Base-by-base conservation (phyloP, 305 asterid species). In the Nicotiana rustica region DNA sequence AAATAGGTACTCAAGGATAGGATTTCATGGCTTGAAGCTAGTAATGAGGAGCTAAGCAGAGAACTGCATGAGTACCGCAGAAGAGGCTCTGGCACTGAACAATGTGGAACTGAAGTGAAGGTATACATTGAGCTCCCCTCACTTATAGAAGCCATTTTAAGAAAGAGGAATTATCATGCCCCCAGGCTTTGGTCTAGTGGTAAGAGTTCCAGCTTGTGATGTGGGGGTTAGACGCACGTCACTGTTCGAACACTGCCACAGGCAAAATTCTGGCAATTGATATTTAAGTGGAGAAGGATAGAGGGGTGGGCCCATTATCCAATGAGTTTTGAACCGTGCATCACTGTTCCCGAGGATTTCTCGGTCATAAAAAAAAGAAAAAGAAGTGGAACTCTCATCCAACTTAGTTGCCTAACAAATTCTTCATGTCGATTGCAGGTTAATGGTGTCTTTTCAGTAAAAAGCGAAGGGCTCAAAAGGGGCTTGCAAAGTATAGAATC, bases 401-500 rank as follows among this genome's bases (percentile, higher is more conserved):
- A 55, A 60, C 49, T 14, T 19, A 35, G 36, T 75, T 41, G 57
- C 79, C 17, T 67, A 29, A 36, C 85, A 70, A 82, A 78, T 83
- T 66, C 79, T 38, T 44, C 67, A 77, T 62, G 73, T 69, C 59
- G 13, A 79, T 84, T 86, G 84, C 91, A 97, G 99, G 91, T 81
- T 84, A 81, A 81, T 70, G 86, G 89, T 75, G 87, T 83, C 81
- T 92, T 85, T 85, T 70, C 92, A 41, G 80, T 87, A 80, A 97
- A 93, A 87, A 87, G 91, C 67, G 99, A 97, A 89, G 97, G 97
- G 66, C 92, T 92, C 66, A 97, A 97, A 89, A 87, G 99, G 90
- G 98, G 97, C 59, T 85, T 93, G 91, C 99, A 92, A 78, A 93
- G 97, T 81, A 91, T 93, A 90, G 99, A 97, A 85, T 91, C 97